Conservation (phyloP, 306 rosid species). For the Inga laurina region DNA sequence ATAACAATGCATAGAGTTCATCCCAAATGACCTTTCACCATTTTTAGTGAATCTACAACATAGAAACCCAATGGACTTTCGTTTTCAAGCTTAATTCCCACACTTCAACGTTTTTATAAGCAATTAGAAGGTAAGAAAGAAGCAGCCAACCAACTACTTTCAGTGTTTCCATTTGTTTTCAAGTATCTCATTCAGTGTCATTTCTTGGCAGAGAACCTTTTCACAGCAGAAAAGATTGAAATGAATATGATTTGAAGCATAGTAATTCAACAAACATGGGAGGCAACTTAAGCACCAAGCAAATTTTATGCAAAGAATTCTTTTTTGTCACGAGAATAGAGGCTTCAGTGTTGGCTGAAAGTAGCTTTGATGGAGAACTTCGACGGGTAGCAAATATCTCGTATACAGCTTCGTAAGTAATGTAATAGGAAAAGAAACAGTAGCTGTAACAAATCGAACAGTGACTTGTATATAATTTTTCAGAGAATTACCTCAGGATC, state of each 20-base stretch:
- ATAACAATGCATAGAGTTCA: constrained; percentile 1
- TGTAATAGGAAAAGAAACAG: background rate
- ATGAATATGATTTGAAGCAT: constrained; percentile 10
- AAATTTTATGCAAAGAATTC: background rate
- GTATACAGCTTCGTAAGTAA: background rate
- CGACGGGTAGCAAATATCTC: constrained; percentile 2
- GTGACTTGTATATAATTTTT: background rate
- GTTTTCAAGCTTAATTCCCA: constrained; percentile 1
- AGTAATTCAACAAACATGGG: constrained; percentile 12
- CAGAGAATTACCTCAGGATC: constrained; percentile 78
- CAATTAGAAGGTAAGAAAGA: constrained; percentile 4
- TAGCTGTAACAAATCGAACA: background rate
- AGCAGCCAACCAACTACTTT: background rate
- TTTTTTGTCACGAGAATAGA: background rate
- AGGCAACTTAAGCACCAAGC: background rate
- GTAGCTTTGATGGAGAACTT: background rate
- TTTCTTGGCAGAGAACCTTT: background rate
- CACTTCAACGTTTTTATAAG: background rate
- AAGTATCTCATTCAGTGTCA: background rate
- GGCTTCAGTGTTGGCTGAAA: constrained; percentile 3
- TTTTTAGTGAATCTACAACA: background rate
- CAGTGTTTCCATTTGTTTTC: constrained; percentile 19
- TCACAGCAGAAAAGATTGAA: background rate
- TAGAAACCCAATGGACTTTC: background rate
- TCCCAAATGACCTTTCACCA: background rate